Evolutionary conservation across 2,329 filamentous ascomycete species (phyloP), one percentile per base, ranked within the genome.

Genomic region (Teratosphaeria destructans): DNA sequence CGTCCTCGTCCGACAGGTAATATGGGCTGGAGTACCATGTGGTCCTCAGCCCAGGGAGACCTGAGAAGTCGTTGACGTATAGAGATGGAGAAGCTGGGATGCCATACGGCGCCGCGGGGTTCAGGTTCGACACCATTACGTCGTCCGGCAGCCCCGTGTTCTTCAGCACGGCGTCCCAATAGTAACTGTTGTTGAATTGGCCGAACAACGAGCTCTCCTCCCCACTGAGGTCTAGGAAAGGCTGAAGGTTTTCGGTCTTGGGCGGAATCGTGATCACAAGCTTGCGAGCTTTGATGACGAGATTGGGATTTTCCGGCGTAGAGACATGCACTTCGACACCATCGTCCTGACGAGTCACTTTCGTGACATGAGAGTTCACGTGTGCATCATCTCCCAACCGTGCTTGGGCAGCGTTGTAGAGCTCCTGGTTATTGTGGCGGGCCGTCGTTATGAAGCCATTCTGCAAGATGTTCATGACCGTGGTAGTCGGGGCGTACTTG

Each of bases 251-350:
- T 0, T 71, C 62, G 3, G 74, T 53, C 34, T 68, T 70, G 2
- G 75, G 77, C 0, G 77, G 78, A 8, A 76, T 72, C n/a, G 76
- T 67, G 19, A 76, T 68, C 11, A 81, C 62, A 1, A 81, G 63
- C 57, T 76, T 74, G 39, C 72, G 72, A 3, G 75, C 75, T 53
- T 68, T 60, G 52, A 80, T 69, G 14, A 19, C 8, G 12, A 71
- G 62, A 56, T 68, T 70, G 0, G 35, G 59, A 3, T 73, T 72
- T 2, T 62, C 57, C 7, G 72, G 65, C 2, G 74, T 73, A 43
- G 61, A 57, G 11, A 72, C 69, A 10, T 68, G 55, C 11, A 78
- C 59, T 26, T 68, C 59, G 10, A 71, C 67, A 2, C 62, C 61
- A 2, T 57, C 16, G 0, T 59, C 16, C 5, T 62, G 59, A 14